Evolutionary conservation across 2,329 filamentous ascomycete genomes (phyloP).

Genomic region (Diaporthe helianthi): DNA sequence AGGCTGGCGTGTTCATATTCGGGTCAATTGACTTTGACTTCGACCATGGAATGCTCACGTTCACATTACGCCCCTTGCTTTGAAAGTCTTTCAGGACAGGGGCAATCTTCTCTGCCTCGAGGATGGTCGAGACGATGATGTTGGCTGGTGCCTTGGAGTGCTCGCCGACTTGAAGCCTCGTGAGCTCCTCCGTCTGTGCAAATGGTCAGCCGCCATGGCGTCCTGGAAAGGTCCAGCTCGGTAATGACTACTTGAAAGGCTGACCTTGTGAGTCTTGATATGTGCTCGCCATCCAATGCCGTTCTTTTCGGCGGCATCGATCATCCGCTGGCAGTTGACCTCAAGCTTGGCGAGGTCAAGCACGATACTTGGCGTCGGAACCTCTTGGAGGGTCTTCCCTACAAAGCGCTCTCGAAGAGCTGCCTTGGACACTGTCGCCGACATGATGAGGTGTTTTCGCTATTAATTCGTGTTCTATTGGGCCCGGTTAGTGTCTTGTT

Average conservation of each 20-base stretch:
- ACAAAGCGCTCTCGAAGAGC: conserved; percentile 55
- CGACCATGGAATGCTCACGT: conserved; percentile 52
- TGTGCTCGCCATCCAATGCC: conserved; percentile 75
- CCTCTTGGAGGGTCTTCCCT: conserved; percentile 64
- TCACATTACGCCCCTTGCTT: conserved; percentile 59
- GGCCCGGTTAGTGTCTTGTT: neutral
- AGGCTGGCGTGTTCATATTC: neutral
- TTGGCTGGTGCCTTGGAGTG: conserved; percentile 56
- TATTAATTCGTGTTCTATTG: neutral
- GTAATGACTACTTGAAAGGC: conserved; percentile 12
- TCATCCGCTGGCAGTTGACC: conserved; percentile 75
- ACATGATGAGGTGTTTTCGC: neutral
- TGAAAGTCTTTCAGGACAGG: conserved; percentile 67
- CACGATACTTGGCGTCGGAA: conserved; percentile 72
- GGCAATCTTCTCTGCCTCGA: conserved; percentile 73
- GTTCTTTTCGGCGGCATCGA: conserved; percentile 65
- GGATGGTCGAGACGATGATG: conserved; percentile 76
- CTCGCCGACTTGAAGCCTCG: conserved; percentile 73
- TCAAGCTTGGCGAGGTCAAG: conserved; percentile 72
- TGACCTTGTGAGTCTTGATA: conserved; percentile 84
- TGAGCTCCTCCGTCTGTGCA: conserved; percentile 68
- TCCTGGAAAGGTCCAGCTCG: neutral
- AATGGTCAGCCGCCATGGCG: neutral
- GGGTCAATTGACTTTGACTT: neutral
- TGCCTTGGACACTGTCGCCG: conserved; percentile 42